Evolutionary conservation across 2,329 filamentous ascomycete genomes (phyloP).

Genomic region (Sporothrix inflata): DNA sequence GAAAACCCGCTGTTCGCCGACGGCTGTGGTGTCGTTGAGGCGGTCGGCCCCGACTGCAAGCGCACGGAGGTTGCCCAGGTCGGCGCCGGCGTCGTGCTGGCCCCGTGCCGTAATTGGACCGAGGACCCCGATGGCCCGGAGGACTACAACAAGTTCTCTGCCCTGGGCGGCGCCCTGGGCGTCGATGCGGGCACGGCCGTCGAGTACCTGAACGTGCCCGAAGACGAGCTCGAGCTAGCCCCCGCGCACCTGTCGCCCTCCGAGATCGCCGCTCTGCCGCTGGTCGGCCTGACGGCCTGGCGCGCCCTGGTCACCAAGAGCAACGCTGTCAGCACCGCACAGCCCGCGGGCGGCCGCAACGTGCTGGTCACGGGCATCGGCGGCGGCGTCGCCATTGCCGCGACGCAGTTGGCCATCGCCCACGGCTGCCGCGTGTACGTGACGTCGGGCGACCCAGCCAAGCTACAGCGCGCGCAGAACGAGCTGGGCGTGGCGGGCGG

Average conservation of each 20-base stretch:
- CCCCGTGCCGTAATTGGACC: slow-evolving; percentile 78
- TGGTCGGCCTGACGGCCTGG: slow-evolving; percentile 88
- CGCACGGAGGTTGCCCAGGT: slow-evolving; percentile 50
- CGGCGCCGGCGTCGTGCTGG: slow-evolving; percentile 74
- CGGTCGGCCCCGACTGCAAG: slow-evolving; percentile 55
- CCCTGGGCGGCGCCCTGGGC: slow-evolving; percentile 69
- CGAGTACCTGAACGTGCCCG: slow-evolving; percentile 71
- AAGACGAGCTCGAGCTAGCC: slow-evolving; percentile 73
- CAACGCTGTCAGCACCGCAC: slow-evolving; percentile 54
- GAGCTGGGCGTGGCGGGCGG: slow-evolving; percentile 77
- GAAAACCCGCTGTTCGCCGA: slow-evolving; percentile 79
- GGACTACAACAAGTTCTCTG: slow-evolving; percentile 57
- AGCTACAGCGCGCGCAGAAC: slow-evolving; percentile 70
- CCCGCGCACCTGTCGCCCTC: slow-evolving; percentile 71
- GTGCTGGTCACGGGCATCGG: slow-evolving; percentile 90
- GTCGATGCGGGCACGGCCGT: slow-evolving; percentile 72
- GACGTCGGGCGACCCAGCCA: slow-evolving; percentile 72
- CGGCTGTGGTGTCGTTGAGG: slow-evolving; percentile 74
- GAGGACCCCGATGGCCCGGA: slow-evolving; percentile 74
- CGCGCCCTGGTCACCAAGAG: slow-evolving; percentile 81
- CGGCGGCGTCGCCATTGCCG: slow-evolving; percentile 85
- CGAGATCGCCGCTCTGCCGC: slow-evolving; percentile 81
- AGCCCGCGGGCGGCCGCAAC: slow-evolving; percentile 60
- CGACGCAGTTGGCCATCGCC: slow-evolving; percentile 76
- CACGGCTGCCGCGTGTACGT: slow-evolving; percentile 79